A percentile compares a stretch with the other conserved stretches of the same genome.
Evolutionary conservation across 148 eudicot genomes (phyloP).

Genomic region (Drosera capensis): DNA sequence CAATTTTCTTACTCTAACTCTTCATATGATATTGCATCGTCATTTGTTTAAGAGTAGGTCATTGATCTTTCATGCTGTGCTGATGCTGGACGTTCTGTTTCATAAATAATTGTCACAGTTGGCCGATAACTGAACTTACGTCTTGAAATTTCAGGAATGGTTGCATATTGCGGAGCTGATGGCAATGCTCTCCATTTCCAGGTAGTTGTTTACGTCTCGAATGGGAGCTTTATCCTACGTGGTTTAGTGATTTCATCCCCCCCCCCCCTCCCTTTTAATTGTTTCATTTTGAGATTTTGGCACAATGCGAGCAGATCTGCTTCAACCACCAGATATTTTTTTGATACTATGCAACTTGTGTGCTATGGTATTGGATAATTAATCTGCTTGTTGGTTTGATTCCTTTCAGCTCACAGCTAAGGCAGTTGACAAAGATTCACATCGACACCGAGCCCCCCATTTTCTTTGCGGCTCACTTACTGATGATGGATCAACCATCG

Average conservation of each 20-base stretch:
- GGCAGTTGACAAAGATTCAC: slow-evolving; percentile 53
- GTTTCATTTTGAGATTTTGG: too few relatives aligned
- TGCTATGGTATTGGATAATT: too few relatives aligned
- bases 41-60: neutral
- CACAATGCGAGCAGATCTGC: neutral
- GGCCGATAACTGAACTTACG: neutral
- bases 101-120: too few relatives aligned
- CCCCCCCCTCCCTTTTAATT: neutral
- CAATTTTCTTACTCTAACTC: neutral
- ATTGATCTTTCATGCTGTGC: too few relatives aligned
- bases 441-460: slow-evolving; percentile 57
- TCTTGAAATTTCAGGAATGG: slow-evolving; percentile 38
- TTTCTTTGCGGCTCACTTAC: slow-evolving; percentile 59
- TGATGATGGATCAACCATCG: slow-evolving; percentile 35
- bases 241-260: neutral
- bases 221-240: neutral
- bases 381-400: neutral
- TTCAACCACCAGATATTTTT: neutral
- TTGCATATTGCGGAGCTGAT: slow-evolving; percentile 79
- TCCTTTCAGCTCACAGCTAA: slow-evolving; percentile 46
- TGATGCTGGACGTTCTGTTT: too few relatives aligned
- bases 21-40: neutral
- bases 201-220: slow-evolving; percentile 25
- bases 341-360: too few relatives aligned
- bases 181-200: slow-evolving; percentile 64